Conservation (phyloP, 352 stramenopile species). For the Thalassiosira mediterranea region DNA sequence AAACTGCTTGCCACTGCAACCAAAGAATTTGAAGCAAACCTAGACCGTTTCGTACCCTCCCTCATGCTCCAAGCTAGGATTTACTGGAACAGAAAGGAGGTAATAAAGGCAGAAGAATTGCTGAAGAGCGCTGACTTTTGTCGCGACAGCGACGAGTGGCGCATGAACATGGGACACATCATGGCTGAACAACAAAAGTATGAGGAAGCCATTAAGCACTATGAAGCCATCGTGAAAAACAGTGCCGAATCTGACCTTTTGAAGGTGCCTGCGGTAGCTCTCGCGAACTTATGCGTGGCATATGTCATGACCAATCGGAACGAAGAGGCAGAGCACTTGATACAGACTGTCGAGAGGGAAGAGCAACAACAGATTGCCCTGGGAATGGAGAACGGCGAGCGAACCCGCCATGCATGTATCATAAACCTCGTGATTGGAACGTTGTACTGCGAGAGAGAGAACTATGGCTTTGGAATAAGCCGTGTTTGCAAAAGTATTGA, state of each 20-base stretch:
- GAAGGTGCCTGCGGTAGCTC: conserved; percentile 93
- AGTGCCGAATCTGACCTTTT: conserved; percentile 81
- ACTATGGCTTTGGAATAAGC: conserved; percentile 92
- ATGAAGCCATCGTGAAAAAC: conserved; percentile 92
- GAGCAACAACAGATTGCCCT: conserved; percentile 92
- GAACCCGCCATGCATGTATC: conserved; percentile 90
- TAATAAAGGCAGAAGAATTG: conserved; percentile 94
- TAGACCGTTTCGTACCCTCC: conserved; percentile 95
- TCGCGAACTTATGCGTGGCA: conserved; percentile 96
- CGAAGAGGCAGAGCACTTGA: conserved; percentile 93
- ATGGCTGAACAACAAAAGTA: conserved; percentile 93
- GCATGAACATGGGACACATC: conserved; percentile 93
- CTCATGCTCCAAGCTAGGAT: conserved; percentile 92
- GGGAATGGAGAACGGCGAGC: conserved; percentile 11
- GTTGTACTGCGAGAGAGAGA: conserved; percentile 95
- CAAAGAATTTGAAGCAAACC: conserved; percentile 92
- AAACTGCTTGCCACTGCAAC: conserved; percentile 52
- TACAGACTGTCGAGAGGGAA: conserved; percentile 93
- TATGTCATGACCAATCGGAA: conserved; percentile 98
- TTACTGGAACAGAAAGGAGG: conserved; percentile 96
- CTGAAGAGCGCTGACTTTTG: conserved; percentile 96
- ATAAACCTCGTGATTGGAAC: conserved; percentile 97
- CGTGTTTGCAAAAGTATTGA: conserved; percentile 93
- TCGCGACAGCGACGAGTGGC: conserved; percentile 93
- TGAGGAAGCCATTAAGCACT: conserved; percentile 88